Evolutionary conservation across 1,139 yeast species (phyloP), one percentile per base, ranked within the genome.

Genomic region (Yamadazyma blattariae): DNA sequence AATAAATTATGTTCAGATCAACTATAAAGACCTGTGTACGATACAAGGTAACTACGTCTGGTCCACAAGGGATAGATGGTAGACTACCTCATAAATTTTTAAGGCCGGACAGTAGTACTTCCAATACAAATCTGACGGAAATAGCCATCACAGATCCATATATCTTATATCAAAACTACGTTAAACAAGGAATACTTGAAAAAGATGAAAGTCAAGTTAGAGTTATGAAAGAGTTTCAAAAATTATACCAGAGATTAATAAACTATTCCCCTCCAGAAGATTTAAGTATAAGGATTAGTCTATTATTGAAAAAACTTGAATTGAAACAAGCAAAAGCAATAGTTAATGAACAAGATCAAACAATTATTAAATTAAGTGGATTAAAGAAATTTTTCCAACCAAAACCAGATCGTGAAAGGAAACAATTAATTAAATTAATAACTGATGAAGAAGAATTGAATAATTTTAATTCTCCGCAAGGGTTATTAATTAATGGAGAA

Each of bases 401-500:
- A 26, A 64, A 60, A 35, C 60, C 67, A 1, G 58, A 59, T 5
- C 45, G 53, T 1, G 58, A 56, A 30, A 58, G 56, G 38, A 52
- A 46, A 11, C 63, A 61, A 34, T 41, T 82, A 34, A 64, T 82
- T 11, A 59, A 56, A 39, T 67, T 67, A n/a, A 54, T 82, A 20
- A 69, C 77, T 1, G 84, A 79, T 49, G 86, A 80, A 47, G 88
- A 82, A 40, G 85, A 79, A 44, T 52, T 81, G 29, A 50, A 57
- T n/a, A 68, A 73, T 37, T 67, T 78, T 41, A 62, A 72, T 2
- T 65, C 83, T 0, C 89, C 89, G 0, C 81, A 74, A 39, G 89
- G 90, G 0, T 56, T 82, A 4, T 51, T 82, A 32, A 57, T 82
- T 6, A 80, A 82, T 50, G 90, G 90, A 2, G 88, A 79, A 42